Percentiles rank a stretch among this genome's conserved stretches.
phyloP scores from a whole-genome alignment of 2,329 filamentous ascomycete species.

The Pseudogymnoascus sp. region DNA sequence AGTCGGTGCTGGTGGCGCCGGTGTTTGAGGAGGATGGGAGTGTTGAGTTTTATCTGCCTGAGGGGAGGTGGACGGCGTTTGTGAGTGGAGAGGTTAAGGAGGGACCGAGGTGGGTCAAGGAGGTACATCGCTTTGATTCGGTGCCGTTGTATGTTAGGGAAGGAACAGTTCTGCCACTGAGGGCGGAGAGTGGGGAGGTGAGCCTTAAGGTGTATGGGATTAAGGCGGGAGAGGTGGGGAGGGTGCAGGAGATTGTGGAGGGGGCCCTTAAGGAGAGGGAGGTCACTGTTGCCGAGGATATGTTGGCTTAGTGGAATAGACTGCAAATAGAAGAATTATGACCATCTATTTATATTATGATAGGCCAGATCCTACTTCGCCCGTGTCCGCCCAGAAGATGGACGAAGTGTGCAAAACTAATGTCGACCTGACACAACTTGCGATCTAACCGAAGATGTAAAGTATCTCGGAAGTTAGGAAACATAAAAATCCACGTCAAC shows the following conservation, averaged over 20 bases:
- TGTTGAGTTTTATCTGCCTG: slow-evolving; percentile 50
- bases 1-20: slow-evolving; percentile 48
- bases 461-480: too few species aligned
- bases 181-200: slow-evolving; percentile 20
- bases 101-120: slow-evolving; percentile 39
- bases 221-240: not conserved
- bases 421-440: not conserved
- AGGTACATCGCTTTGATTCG: slow-evolving; percentile 40
- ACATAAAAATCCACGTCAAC: too few species aligned
- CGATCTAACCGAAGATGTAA: not conserved
- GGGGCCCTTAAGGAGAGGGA: not conserved
- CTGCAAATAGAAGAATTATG: slow-evolving; percentile 4
- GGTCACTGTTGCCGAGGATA: not conserved
- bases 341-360: not conserved
- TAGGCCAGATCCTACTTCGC: not conserved
- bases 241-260: not conserved
- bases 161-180: slow-evolving; percentile 27
- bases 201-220: not conserved
- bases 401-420: not conserved
- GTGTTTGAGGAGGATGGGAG: slow-evolving; percentile 49
- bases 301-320: not conserved
- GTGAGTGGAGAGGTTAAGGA: slow-evolving; percentile 35
- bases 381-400: not conserved
- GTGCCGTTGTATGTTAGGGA: slow-evolving; percentile 40
- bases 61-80: slow-evolving; percentile 43